Percentiles rank a stretch among this genome's conserved stretches.
These are phyloP conservation scores for Arthroderma uncinatum DNA, from an alignment of 2,329 filamentous ascomycete genomes.

Conservation along the genomic window DNA sequence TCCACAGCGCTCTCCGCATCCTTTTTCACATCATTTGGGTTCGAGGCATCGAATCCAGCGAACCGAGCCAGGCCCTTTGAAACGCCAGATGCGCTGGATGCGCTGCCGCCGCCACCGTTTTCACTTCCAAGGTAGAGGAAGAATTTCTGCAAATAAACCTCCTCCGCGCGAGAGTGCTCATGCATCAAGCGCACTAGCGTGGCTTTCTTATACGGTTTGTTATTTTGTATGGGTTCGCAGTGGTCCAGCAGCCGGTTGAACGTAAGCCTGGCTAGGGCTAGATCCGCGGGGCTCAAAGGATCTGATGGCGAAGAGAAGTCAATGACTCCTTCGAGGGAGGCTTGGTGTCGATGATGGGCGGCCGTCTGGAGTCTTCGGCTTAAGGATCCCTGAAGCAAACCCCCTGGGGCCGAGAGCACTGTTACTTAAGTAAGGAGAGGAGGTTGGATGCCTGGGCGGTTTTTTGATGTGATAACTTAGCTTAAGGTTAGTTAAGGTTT, in stretches of 20 bases:
- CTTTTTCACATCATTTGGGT: constrained; percentile 7
- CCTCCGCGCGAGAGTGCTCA: constrained; percentile 14
- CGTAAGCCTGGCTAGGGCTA: constrained; percentile 10
- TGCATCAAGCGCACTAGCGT: constrained; percentile 17
- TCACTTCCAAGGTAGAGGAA: constrained; percentile 10
- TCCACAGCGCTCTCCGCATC: constrained; percentile 8
- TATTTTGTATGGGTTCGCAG: constrained; percentile 16
- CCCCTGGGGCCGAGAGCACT: no score
- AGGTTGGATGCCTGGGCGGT: no score
- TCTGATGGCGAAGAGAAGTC: neutral
- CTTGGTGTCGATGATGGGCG: constrained; percentile 7
- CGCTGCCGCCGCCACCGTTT: neutral
- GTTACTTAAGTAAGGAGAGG: no score
- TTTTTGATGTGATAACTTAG: no score
- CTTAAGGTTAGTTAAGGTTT: no score
- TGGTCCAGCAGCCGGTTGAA: constrained; percentile 14
- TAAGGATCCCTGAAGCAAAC: no score
- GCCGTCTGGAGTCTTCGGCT: neutral
- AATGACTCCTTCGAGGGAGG: constrained; percentile 11
- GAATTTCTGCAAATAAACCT: constrained; percentile 11
- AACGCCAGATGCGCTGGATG: constrained; percentile 7
- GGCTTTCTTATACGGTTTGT: constrained; percentile 16
- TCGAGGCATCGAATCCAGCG: constrained; percentile 8
- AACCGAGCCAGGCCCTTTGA: constrained; percentile 8
- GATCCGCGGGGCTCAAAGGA: constrained; percentile 10